These are phyloP conservation scores for Mortierella sp. DNA, from an alignment of 371 early-diverging fungal genomes.

Conservation along the genomic window DNA sequence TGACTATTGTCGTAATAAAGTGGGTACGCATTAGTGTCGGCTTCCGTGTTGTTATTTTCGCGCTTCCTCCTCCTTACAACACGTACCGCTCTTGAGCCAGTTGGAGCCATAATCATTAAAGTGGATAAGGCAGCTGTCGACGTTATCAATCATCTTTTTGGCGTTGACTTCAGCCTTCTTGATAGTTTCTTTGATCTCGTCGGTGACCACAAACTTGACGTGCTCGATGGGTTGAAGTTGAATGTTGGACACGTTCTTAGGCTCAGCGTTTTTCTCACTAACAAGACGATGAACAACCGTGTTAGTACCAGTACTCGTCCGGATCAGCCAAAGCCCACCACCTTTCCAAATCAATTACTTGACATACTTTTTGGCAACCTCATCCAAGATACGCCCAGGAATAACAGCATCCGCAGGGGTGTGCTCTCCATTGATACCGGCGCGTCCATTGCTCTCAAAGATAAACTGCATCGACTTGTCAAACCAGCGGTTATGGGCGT, in stretches of 20 bases:
- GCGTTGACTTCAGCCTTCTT: conserved; percentile 71
- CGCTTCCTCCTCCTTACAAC: conserved; percentile 8
- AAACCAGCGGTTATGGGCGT: conserved; percentile 93
- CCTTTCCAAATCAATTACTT: too few species aligned
- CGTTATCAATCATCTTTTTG: conserved; percentile 69
- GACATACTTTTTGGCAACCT: conserved; percentile 63
- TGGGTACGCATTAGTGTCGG: too few species aligned
- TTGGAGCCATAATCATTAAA: conserved; percentile 80
- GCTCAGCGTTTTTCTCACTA: conserved; percentile 70
- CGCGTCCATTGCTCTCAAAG: conserved; percentile 85
- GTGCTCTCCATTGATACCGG: conserved; percentile 96
- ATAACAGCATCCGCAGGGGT: conserved; percentile 93
- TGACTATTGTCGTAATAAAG: conserved; percentile 58
- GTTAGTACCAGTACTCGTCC: neutral
- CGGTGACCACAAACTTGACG: conserved; percentile 72
- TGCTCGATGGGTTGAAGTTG: conserved; percentile 62
- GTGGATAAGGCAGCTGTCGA: conserved; percentile 78
- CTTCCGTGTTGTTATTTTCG: too few species aligned
- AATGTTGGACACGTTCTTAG: conserved; percentile 46
- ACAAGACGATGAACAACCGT: neutral
- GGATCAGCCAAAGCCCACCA: too few species aligned
- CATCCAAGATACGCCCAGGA: conserved; percentile 81
- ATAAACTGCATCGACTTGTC: conserved; percentile 93
- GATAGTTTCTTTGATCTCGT: conserved; percentile 60
- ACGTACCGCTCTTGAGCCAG: conserved; percentile 81